phyloP scores from a whole-genome alignment of 176 grass and related monocot species.

The Lolium rigidum region DNA sequence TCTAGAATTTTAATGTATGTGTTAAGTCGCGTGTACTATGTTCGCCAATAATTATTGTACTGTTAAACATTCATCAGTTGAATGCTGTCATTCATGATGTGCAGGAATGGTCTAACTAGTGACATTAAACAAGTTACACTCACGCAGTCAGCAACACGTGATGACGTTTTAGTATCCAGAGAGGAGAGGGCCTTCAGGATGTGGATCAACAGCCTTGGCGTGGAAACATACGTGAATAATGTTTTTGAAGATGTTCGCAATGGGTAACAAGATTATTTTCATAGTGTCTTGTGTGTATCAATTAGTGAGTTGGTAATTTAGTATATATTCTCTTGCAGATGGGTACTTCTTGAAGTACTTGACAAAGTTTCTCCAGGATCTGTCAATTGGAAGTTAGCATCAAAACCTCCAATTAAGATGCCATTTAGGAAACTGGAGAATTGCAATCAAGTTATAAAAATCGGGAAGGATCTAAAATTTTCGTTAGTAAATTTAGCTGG shows the following conservation, averaged over 20 bases:
- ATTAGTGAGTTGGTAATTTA: conserved; percentile 11
- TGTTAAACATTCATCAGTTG: conserved; percentile 31
- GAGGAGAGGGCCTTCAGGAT: conserved; percentile 97
- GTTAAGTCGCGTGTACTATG: neutral
- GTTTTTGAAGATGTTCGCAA: conserved; percentile 97
- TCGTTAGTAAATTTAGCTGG: conserved; percentile 97
- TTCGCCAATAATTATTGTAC: conserved; percentile 18
- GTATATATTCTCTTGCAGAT: conserved; percentile 62
- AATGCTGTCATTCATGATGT: conserved; percentile 28
- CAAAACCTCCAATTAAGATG: conserved; percentile 94
- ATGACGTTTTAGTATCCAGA: conserved; percentile 88
- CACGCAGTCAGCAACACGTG: conserved; percentile 57
- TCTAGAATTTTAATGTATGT: neutral
- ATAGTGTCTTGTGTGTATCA: conserved; percentile 33
- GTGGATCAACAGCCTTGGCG: conserved; percentile 99
- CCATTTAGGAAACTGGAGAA: conserved; percentile 99
- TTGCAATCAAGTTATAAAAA: conserved; percentile 96
- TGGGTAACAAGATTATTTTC: conserved; percentile 61
- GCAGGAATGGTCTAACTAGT: conserved; percentile 93
- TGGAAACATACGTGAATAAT: conserved; percentile 94
- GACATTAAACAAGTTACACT: conserved; percentile 73
- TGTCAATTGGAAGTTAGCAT: conserved; percentile 91
- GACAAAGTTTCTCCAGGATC: conserved; percentile 95
- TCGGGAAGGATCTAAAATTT: conserved; percentile 86
- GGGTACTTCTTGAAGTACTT: conserved; percentile 98